phyloP scores from a whole-genome alignment of 208 protist genomes.

The Leishmania mexicana region DNA sequence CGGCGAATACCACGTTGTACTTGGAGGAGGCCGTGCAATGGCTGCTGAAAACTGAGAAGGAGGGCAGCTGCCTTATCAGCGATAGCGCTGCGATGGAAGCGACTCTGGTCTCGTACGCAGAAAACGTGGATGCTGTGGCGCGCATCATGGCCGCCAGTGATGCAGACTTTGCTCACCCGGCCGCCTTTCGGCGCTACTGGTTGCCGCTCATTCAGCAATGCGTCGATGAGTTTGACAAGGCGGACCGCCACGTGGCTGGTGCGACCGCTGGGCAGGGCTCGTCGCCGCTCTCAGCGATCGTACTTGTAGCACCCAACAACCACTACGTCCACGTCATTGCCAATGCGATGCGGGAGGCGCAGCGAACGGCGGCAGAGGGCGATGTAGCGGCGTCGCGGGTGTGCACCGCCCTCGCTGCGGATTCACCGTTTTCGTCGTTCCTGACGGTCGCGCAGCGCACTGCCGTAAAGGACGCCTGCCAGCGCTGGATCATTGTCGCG shows the following conservation, averaged over 20 bases:
- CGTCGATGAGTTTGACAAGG: conserved; percentile 60
- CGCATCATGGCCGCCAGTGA: conserved; percentile 70
- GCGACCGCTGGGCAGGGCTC: conserved; percentile 7
- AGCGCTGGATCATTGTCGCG: conserved; percentile 56
- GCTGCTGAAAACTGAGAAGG: conserved; percentile 70
- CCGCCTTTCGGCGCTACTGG: conserved; percentile 63
- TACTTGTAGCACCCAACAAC: conserved; percentile 38
- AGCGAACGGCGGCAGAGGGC: not conserved
- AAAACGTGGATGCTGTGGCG: conserved; percentile 81
- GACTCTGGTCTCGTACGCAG: conserved; percentile 60
- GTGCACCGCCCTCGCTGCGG: conserved; percentile 33
- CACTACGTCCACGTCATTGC: conserved; percentile 30
- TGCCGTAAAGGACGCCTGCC: conserved; percentile 5
- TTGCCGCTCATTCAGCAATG: conserved; percentile 52
- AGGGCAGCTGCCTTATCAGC: conserved; percentile 58
- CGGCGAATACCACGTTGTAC: conserved; percentile 46
- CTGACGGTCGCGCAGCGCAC: conserved; percentile 31
- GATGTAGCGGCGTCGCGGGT: conserved; percentile 10
- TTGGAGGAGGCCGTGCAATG: conserved; percentile 88
- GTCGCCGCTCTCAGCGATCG: conserved; percentile 18
- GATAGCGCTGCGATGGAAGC: conserved; percentile 28
- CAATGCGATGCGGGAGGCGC: conserved; percentile 14
- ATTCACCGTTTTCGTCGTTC: conserved; percentile 25
- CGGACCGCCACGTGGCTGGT: conserved; percentile 31
- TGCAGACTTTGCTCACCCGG: conserved; percentile 59